Conservation (phyloP, 352 stramenopile genomes). For the Blastocystis hominis region DNA sequence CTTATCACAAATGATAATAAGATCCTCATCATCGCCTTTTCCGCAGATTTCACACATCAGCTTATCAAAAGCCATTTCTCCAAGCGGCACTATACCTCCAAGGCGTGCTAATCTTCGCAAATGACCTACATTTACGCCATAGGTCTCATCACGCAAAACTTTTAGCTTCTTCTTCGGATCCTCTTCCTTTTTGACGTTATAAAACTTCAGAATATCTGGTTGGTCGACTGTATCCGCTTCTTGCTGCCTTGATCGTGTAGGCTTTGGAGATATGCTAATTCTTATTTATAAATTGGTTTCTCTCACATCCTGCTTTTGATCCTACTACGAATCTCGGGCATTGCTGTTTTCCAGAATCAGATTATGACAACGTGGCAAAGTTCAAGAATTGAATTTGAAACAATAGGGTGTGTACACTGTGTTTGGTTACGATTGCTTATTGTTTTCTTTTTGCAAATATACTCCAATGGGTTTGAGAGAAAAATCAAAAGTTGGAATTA, state of each 20-base stretch:
- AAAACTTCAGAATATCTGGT: background rate
- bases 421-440: background rate
- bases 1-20: slow-evolving; percentile 55
- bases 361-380: background rate
- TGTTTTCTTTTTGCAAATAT: background rate
- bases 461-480: background rate
- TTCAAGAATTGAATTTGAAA: background rate
- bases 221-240: slow-evolving; percentile 12
- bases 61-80: slow-evolving; percentile 35
- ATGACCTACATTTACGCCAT: slow-evolving; percentile 37
- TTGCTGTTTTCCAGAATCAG: background rate
- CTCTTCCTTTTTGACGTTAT: background rate
- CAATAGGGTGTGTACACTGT: background rate
- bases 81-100: slow-evolving; percentile 18
- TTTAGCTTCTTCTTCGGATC: background rate
- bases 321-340: background rate
- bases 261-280: slow-evolving; percentile 24
- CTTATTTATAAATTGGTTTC: background rate
- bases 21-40: slow-evolving; percentile 42
- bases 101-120: slow-evolving; percentile 25
- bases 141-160: slow-evolving; percentile 18
- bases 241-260: background rate
- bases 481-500: background rate
- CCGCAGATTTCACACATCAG: slow-evolving; percentile 39
- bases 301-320: background rate